Evolutionary conservation across 495 filamentous ascomycete genomes (phyloP), one percentile per base, ranked within the genome.

Genomic region (Penicillium canescens): DNA sequence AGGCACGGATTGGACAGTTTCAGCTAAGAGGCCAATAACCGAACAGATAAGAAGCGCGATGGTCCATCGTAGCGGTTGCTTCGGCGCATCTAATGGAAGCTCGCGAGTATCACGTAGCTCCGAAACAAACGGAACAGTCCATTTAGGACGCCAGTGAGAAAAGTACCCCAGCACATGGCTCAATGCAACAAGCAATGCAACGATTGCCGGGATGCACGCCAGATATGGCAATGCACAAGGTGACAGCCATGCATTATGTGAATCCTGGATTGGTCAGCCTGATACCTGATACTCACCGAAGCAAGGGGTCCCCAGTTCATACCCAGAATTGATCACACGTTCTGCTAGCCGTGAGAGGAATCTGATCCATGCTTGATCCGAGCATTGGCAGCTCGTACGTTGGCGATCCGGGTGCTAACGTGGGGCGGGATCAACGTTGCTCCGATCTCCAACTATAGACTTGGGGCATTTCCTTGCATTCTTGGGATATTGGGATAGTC

Each of bases 161-260:
- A 66, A 46, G 12, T 62, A 55, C 5, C 53, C 44, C n/a, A 74
- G 28, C n/a, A 73, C 7, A 53, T 76, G 69, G 18, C 50, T 59
- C 5, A 79, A 40, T 4, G 74, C 48, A 50, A 81, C 58, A 16
- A 76, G 59, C 38, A 72, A 44, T 41, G 76, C 61, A 28, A 80
- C 21, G 16, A 69, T 48, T 11, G 74, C 74, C 7, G 82, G 79
- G 21, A 80, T 49, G 14, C 67, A 58, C n/a, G 76, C 70, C 20
- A 83, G 59, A 43, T 78, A 73, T 8, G 70, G 71, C 37, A 82
- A 60, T 50, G 72, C 72, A 64, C 79, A 83, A 47, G 63, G 59
- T 11, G 74, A 72, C 40, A 82, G 64, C 42, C 69, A 73, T 34
- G 79, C 82, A 53, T 75, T 72, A 26, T 62, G 58, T 10, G 76